Conservation (phyloP, 2,329 filamentous ascomycete species). For the Nemania sp. region DNA sequence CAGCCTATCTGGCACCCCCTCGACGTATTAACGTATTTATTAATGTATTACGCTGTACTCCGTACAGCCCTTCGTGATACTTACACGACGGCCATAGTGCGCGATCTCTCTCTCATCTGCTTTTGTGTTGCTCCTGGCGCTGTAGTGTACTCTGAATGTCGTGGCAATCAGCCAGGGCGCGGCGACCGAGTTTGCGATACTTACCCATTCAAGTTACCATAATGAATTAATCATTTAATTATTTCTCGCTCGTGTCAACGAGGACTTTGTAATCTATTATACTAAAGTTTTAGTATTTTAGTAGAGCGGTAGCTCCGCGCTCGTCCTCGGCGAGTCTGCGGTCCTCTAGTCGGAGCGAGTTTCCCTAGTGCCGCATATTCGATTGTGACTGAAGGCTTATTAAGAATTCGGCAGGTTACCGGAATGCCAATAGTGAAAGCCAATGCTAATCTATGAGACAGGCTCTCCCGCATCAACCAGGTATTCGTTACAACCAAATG, state of each 20-base stretch:
- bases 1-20: slow-evolving; percentile 23
- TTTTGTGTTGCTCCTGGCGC: slow-evolving; percentile 5
- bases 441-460: background rate
- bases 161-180: slow-evolving; percentile 13
- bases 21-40: slow-evolving; percentile 2
- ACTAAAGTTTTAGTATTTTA: slow-evolving; percentile 2
- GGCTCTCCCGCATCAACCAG: too few species aligned
- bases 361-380: slow-evolving; percentile 18
- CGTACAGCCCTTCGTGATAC: slow-evolving; percentile 4
- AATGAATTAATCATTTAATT: slow-evolving; percentile 24
- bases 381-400: slow-evolving; percentile 7
- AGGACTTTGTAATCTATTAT: slow-evolving; percentile 6
- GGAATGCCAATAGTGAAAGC: slow-evolving; percentile 7
- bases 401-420: slow-evolving; percentile 3
- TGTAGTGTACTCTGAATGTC: slow-evolving; percentile 3
- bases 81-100: slow-evolving; percentile 24
- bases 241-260: slow-evolving; percentile 15
- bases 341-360: slow-evolving; percentile 15
- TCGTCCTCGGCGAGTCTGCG: slow-evolving; percentile 22
- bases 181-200: slow-evolving; percentile 24
- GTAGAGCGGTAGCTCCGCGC: slow-evolving; percentile 7
- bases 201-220: slow-evolving; percentile 21
- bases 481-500: background rate
- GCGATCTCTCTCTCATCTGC: slow-evolving; percentile 24
- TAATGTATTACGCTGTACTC: too few species aligned